Conservation (phyloP, 768 basidiomycete genomes). For the Termitomyces heimii region DNA sequence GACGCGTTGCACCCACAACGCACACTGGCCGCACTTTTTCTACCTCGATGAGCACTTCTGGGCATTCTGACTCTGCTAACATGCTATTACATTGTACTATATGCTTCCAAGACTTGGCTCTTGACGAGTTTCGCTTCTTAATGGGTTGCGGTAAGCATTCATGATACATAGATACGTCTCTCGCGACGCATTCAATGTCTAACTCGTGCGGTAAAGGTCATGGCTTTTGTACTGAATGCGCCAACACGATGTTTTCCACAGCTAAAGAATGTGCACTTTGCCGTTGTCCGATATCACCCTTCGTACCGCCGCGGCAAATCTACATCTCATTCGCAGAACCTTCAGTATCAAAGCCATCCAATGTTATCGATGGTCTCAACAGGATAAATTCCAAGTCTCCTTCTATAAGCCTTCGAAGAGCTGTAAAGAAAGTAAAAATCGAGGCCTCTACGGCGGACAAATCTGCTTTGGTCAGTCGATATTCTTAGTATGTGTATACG, state of each 20-base stretch:
- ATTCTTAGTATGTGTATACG: not conserved
- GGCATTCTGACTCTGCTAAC: not conserved
- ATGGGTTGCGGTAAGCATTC: constrained; percentile 9
- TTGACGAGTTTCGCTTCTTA: constrained; percentile 10
- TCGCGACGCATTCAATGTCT: not conserved
- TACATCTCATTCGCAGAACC: constrained; percentile 10
- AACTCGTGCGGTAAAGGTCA: constrained; percentile 5
- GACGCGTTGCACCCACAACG: not conserved
- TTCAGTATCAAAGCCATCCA: not conserved
- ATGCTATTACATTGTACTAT: constrained; percentile 7
- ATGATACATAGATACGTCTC: not conserved
- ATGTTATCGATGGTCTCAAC: constrained; percentile 1
- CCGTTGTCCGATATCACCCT: constrained; percentile 1
- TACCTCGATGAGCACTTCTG: not conserved
- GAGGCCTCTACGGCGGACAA: constrained; percentile 1
- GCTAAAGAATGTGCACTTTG: constrained; percentile 3
- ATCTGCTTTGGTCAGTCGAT: not conserved
- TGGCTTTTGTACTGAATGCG: constrained; percentile 10
- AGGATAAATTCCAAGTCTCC: not conserved
- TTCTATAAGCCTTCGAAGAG: constrained; percentile 4
- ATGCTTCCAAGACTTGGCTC: constrained; percentile 4
- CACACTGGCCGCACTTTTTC: not conserved
- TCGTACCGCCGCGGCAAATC: constrained; percentile 5
- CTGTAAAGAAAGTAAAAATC: constrained; percentile 4
- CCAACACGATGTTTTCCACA: not conserved